Percentiles rank a stretch among this genome's conserved stretches.
phyloP scores from a whole-genome alignment of 2,329 filamentous ascomycete genomes.

The Leptographium procerum region DNA sequence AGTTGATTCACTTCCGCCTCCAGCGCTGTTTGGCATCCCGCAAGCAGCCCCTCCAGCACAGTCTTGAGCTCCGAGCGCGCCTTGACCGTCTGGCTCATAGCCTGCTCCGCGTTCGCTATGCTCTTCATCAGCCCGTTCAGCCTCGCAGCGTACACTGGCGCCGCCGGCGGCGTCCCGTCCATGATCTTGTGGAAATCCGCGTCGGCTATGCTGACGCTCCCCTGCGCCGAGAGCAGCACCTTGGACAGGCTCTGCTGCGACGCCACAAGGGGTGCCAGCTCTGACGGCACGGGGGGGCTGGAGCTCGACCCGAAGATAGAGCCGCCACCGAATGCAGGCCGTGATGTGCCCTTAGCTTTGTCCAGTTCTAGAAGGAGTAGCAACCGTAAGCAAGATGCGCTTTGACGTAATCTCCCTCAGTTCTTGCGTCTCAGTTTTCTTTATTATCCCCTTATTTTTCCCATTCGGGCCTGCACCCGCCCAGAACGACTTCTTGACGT shows the following conservation, averaged over 20 bases:
- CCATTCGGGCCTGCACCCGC: not conserved
- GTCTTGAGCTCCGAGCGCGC: conserved; percentile 67
- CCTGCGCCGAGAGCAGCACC: conserved; percentile 54
- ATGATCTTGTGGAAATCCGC: conserved; percentile 74
- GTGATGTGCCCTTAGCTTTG: conserved; percentile 42
- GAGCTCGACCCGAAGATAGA: conserved; percentile 23
- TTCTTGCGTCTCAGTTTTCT: too few species aligned
- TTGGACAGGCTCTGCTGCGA: conserved; percentile 66
- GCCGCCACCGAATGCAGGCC: conserved; percentile 34
- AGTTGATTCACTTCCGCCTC: conserved; percentile 56
- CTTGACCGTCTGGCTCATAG: conserved; percentile 81
- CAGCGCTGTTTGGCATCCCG: conserved; percentile 59
- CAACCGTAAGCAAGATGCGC: too few species aligned
- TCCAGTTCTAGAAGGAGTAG: conserved; percentile 41
- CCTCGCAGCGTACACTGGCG: conserved; percentile 83
- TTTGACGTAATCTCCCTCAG: too few species aligned
- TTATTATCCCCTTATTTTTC: too few species aligned
- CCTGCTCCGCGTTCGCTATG: conserved; percentile 76
- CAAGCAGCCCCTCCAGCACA: conserved; percentile 72
- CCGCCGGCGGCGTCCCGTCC: conserved; percentile 45
- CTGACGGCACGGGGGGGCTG: conserved; percentile 49
- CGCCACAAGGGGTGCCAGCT: conserved; percentile 65
- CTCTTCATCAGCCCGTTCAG: conserved; percentile 83
- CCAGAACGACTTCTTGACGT: conserved; percentile 16
- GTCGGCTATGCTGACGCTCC: conserved; percentile 58